These are phyloP conservation scores for Sordariomycetes sp. DNA, from an alignment of 2,329 filamentous ascomycete genomes.

Conservation along the genomic window DNA sequence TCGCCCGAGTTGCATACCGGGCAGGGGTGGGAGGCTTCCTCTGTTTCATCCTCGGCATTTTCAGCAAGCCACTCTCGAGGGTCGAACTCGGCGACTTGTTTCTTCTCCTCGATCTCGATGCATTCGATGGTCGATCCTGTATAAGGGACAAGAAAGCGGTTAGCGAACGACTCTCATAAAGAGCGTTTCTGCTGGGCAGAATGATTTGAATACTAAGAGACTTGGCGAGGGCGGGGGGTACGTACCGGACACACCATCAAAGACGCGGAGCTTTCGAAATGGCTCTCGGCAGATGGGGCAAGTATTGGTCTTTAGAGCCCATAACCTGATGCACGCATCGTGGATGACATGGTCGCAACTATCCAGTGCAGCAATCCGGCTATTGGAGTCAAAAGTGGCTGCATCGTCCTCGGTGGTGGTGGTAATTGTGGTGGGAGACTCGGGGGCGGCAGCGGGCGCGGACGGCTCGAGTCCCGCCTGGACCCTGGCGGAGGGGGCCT, in stretches of 20 bases:
- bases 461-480: slow-evolving; percentile 14
- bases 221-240: neutral
- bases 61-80: slow-evolving; percentile 62
- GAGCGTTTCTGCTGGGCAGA: neutral
- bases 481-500: slow-evolving; percentile 2
- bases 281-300: slow-evolving; percentile 90
- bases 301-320: slow-evolving; percentile 94
- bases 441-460: neutral
- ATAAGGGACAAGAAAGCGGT: neutral
- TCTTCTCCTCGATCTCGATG: slow-evolving; percentile 62
- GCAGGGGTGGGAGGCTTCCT: slow-evolving; percentile 58
- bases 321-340: slow-evolving; percentile 82
- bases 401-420: neutral
- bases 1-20: slow-evolving; percentile 72
- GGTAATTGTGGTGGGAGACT: slow-evolving; percentile 2
- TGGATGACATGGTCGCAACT: slow-evolving; percentile 89
- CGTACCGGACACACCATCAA: slow-evolving; percentile 27
- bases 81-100: slow-evolving; percentile 83
- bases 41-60: slow-evolving; percentile 57
- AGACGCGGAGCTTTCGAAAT: slow-evolving; percentile 84
- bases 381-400: neutral
- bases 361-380: slow-evolving; percentile 35
- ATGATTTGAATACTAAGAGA: neutral
- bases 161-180: neutral
- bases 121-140: slow-evolving; percentile 36